Percentiles rank a stretch among this genome's conserved stretches.
Evolutionary conservation across 2,329 filamentous ascomycete species (phyloP).

Genomic region (Botryotinia calthae): DNA sequence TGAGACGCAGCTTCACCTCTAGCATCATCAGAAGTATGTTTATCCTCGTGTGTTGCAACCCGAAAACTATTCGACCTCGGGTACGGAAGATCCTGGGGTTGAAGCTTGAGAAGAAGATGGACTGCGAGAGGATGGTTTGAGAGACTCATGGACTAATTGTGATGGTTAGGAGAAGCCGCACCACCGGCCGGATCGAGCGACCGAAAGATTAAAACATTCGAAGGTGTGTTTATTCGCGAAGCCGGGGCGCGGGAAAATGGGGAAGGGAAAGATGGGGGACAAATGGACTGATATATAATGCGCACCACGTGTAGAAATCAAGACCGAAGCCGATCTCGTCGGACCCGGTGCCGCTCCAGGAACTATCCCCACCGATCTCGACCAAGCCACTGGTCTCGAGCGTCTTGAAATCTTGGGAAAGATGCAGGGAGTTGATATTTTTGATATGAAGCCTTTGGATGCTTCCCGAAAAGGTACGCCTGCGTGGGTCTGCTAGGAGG

Average conservation of each 20-base stretch:
- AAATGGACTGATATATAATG: conserved; percentile 24
- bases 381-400: conserved; percentile 96
- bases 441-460: conserved; percentile 97
- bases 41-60: conserved; percentile 27
- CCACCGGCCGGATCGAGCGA: conserved; percentile 28
- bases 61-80: conserved; percentile 12
- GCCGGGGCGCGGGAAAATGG: not conserved
- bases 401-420: conserved; percentile 98
- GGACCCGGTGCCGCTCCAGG: conserved; percentile 78
- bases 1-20: conserved; percentile 59
- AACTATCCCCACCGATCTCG: conserved; percentile 87
- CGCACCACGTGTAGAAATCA: conserved; percentile 67
- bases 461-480: conserved; percentile 74
- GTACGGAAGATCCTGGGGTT: conserved; percentile 23
- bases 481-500: not conserved
- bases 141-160: not conserved
- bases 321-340: conserved; percentile 75
- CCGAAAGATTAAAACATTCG: conserved; percentile 38
- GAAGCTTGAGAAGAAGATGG: not conserved
- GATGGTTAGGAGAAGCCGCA: conserved; percentile 33
- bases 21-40: conserved; percentile 60
- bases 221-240: conserved; percentile 30
- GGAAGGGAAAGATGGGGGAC: not conserved
- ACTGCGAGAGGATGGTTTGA: not conserved
- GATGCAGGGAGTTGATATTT: conserved; percentile 97